Evolutionary conservation across 1,284 basidiomycete genomes (phyloP), one percentile per base, ranked within the genome.

Genomic region (Tilletia indica): DNA sequence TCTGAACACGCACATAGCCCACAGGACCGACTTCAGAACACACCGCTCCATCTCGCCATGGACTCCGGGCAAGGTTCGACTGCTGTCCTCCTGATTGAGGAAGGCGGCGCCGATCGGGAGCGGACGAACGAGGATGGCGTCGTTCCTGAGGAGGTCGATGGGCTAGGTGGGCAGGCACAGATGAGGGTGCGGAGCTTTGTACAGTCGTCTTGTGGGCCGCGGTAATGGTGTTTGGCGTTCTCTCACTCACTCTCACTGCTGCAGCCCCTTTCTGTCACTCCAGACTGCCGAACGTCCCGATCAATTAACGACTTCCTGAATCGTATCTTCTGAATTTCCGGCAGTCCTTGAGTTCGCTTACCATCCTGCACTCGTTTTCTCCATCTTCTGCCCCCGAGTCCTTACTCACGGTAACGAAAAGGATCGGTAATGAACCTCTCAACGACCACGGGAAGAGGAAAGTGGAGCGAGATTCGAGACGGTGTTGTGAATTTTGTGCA

Each of bases 11-110:
- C 39, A 16, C 36, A 34, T 74, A 77, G 76, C 67, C 76, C 77
- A 38, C 71, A 70, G 31, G 77, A 79, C 63, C 74, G 77, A 12
- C 71, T 77, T 14, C 71, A 75, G 16, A 78, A 79, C 51, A 79
- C 77, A 38, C 77, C 77, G 47, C 72, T 79, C 68, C 77, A 79
- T 58, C 71, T 79, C 31, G 77, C 77, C 14, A 31, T 79, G 25
- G 76, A 79, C 16, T 78, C 76, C 19, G 77, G 71, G 2, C 71
- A 79, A 49, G 73, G 72, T 9, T 70, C 72, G 36, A 79, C 77
- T 5, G 77, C 77, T 6, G 74, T 76, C 34, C 42, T 79, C 4
- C 75, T 79, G 0, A 74, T 79, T 14, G 75, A 76, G 38, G 77
- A 76, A 48, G 73, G 70, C 16, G 75, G 71, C 16, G 75, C 67